Evolutionary conservation across 495 filamentous ascomycete species (phyloP).

Genomic region (Podospora conica): DNA sequence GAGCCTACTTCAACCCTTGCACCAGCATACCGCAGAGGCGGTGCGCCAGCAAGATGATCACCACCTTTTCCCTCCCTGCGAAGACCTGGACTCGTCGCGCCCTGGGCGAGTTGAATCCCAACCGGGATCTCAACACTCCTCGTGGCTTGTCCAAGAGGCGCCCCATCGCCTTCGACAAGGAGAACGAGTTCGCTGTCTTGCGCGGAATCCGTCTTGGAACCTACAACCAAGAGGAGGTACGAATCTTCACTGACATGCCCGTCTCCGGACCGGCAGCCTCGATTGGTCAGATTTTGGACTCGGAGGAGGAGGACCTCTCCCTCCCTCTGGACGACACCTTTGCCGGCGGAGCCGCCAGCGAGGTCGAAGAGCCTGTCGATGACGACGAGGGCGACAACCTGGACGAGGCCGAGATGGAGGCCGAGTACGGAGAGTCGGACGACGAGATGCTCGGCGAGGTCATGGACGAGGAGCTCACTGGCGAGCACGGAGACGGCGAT

Average conservation of each 20-base stretch:
- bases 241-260: slow-evolving; percentile 19
- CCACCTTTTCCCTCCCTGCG: neutral
- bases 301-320: slow-evolving; percentile 16
- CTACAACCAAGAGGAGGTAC: slow-evolving; percentile 20
- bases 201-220: slow-evolving; percentile 16
- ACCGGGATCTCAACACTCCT: slow-evolving; percentile 15
- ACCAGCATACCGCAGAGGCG: neutral
- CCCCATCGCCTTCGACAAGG: slow-evolving; percentile 22
- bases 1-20: neutral
- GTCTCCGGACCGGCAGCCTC: slow-evolving; percentile 5
- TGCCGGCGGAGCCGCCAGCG: neutral
- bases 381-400: slow-evolving; percentile 12
- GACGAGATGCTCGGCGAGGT: slow-evolving; percentile 23
- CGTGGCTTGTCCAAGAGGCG: slow-evolving; percentile 12
- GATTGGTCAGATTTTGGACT: slow-evolving; percentile 4
- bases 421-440: slow-evolving; percentile 4
- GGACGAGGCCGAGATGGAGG: neutral
- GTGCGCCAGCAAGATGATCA: neutral
- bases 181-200: slow-evolving; percentile 18
- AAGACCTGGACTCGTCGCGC: slow-evolving; percentile 3
- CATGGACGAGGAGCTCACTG: slow-evolving; percentile 24
- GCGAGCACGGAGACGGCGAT: slow-evolving; percentile 21
- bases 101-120: slow-evolving; percentile 18
- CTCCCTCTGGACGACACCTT: neutral
- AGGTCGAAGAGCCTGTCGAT: slow-evolving; percentile 3